Conservation (phyloP, 768 basidiomycete genomes). For the Tulasnella sp. region DNA sequence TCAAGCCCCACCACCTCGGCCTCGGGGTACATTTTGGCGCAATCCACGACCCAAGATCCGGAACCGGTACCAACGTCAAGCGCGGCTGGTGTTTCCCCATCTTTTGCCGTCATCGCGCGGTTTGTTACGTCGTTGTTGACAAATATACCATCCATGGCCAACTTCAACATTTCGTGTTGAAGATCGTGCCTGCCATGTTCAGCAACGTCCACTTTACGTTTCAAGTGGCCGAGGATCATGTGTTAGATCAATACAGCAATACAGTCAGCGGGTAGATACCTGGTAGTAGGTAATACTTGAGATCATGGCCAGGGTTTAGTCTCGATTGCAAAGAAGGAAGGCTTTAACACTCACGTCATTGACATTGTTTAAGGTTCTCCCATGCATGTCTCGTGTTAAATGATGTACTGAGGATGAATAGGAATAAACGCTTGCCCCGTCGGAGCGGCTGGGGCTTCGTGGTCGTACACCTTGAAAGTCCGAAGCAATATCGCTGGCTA, state of each 20-base stretch:
- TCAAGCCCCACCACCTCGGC: slow-evolving; percentile 14
- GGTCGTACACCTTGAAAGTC: neutral
- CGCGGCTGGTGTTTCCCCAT: neutral
- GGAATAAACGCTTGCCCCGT: slow-evolving; percentile 21
- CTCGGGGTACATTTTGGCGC: neutral
- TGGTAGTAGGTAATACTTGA: neutral
- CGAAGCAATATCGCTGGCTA: neutral
- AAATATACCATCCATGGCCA: slow-evolving; percentile 11
- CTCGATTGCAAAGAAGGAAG: too few relatives aligned
- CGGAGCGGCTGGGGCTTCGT: neutral
- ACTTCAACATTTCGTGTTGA: slow-evolving; percentile 12
- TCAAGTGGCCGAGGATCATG: neutral
- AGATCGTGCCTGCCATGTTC: slow-evolving; percentile 20
- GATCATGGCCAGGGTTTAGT: neutral
- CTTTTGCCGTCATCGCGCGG: neutral
- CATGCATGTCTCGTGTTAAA: slow-evolving; percentile 21
- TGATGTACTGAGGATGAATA: slow-evolving; percentile 18
- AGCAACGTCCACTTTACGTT: neutral
- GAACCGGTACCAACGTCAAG: slow-evolving; percentile 22
- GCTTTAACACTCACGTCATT: slow-evolving; percentile 10
- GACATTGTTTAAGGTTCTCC: slow-evolving; percentile 12
- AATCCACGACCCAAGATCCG: slow-evolving; percentile 18
- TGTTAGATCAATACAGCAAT: neutral
- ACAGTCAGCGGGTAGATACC: neutral
- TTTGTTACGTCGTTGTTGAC: neutral